Evolutionary conservation across 2,329 filamentous ascomycete species (phyloP).

Genomic region (Verticillium nubilum): DNA sequence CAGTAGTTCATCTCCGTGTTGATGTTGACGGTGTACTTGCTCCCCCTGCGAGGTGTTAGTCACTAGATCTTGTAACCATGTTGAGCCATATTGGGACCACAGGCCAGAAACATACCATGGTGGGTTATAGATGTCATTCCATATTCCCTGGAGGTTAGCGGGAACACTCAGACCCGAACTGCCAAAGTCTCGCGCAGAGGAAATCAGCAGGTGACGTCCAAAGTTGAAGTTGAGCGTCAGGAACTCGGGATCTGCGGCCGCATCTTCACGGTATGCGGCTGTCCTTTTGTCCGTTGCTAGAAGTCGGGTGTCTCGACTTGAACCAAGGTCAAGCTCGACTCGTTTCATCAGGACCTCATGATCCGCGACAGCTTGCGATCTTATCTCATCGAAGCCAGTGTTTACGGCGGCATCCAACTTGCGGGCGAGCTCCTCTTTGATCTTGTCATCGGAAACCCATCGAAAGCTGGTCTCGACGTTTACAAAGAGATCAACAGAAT

Average conservation of each 20-base stretch:
- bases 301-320: slow-evolving; percentile 4
- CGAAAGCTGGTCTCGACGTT: slow-evolving; percentile 19
- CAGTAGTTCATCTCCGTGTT: slow-evolving; percentile 37
- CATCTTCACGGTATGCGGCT: slow-evolving; percentile 8
- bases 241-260: slow-evolving; percentile 18
- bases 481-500: slow-evolving; percentile 18
- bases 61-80: neutral
- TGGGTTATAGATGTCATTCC: slow-evolving; percentile 23
- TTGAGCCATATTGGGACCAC: neutral
- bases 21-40: slow-evolving; percentile 38
- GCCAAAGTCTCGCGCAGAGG: slow-evolving; percentile 14
- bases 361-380: slow-evolving; percentile 12
- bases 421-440: slow-evolving; percentile 16
- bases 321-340: slow-evolving; percentile 14
- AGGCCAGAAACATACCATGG: slow-evolving; percentile 21
- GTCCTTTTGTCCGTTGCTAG: slow-evolving; percentile 6
- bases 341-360: slow-evolving; percentile 16
- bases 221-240: slow-evolving; percentile 23
- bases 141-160: slow-evolving; percentile 28
- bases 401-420: slow-evolving; percentile 17
- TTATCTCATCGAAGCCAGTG: slow-evolving; percentile 9
- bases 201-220: slow-evolving; percentile 24
- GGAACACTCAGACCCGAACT: slow-evolving; percentile 16
- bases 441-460: slow-evolving; percentile 12
- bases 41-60: slow-evolving; percentile 12